phyloP scores from a whole-genome alignment of 805 yeast species.

The Candida xyloterini region DNA sequence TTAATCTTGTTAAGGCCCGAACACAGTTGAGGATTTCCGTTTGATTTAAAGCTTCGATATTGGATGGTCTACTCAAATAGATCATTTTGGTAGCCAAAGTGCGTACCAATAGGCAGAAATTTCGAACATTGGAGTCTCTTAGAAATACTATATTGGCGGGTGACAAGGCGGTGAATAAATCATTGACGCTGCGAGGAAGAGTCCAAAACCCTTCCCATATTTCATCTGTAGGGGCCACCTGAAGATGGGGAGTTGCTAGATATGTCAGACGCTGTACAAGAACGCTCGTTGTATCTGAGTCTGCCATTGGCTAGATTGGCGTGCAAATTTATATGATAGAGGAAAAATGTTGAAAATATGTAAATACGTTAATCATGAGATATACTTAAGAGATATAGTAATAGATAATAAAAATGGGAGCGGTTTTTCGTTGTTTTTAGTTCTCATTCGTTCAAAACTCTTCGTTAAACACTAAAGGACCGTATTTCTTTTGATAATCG shows the following conservation, averaged over 20 bases:
- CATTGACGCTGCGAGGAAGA: conserved; percentile 50
- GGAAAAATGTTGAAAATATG: neutral
- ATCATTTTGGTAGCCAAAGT: conserved; percentile 36
- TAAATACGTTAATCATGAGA: conserved; percentile 5
- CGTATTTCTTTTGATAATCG: conserved; percentile 38
- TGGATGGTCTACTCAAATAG: conserved; percentile 21
- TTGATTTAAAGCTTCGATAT: conserved; percentile 23
- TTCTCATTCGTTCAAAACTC: conserved; percentile 38
- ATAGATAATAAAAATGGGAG: neutral
- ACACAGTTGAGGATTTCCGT: conserved; percentile 55
- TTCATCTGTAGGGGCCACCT: conserved; percentile 34
- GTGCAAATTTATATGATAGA: neutral
- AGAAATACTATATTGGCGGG: conserved; percentile 56
- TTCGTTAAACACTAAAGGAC: conserved; percentile 45
- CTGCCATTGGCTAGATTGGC: conserved; percentile 50
- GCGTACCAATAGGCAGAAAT: conserved; percentile 53
- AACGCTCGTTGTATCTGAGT: conserved; percentile 63
- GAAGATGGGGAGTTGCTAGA: conserved; percentile 46
- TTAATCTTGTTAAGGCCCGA: conserved; percentile 57
- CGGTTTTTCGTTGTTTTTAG: neutral
- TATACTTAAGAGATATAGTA: neutral
- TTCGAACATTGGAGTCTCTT: conserved; percentile 53
- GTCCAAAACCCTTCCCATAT: conserved; percentile 47
- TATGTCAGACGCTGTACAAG: conserved; percentile 59
- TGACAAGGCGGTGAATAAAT: conserved; percentile 56